A percentile compares a stretch with the other conserved stretches of the same genome.
These are phyloP conservation scores for Anthracocystis setariae DNA, from an alignment of 1,284 basidiomycete genomes.

Conservation along the genomic window DNA sequence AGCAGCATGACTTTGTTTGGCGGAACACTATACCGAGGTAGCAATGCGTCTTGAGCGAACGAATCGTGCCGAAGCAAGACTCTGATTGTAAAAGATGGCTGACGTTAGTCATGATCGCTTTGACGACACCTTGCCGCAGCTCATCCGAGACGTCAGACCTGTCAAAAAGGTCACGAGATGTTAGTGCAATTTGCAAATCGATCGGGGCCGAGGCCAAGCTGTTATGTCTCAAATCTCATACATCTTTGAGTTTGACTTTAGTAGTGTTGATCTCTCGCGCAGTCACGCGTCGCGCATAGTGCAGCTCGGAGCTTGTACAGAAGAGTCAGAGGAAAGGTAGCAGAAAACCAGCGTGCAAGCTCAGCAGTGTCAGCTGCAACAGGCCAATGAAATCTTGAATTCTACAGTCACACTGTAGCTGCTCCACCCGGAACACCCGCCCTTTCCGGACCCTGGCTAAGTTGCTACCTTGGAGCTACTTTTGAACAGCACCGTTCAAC, in stretches of 20 bases:
- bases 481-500: neutral
- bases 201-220: constrained; percentile 4
- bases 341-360: constrained; percentile 1
- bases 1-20: no score
- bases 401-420: no score
- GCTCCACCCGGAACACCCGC: constrained; percentile 1
- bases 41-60: no score
- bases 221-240: neutral
- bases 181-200: constrained; percentile 28
- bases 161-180: constrained; percentile 7
- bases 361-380: constrained; percentile 8
- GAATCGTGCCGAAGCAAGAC: no score
- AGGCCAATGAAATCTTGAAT: no score
- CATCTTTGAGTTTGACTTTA: neutral
- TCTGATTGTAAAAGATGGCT: no score
- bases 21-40: no score
- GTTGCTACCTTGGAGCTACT: neutral
- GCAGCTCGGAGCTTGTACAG: neutral
- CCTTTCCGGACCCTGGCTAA: neutral
- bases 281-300: constrained; percentile 52
- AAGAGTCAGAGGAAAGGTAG: neutral
- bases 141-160: constrained; percentile 2
- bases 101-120: constrained; percentile 4
- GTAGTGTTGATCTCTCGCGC: constrained; percentile 31
- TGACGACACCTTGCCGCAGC: neutral